Conservation (phyloP, 225 moss, liverwort and hornwort species). For the Pleurozium schreberi region DNA sequence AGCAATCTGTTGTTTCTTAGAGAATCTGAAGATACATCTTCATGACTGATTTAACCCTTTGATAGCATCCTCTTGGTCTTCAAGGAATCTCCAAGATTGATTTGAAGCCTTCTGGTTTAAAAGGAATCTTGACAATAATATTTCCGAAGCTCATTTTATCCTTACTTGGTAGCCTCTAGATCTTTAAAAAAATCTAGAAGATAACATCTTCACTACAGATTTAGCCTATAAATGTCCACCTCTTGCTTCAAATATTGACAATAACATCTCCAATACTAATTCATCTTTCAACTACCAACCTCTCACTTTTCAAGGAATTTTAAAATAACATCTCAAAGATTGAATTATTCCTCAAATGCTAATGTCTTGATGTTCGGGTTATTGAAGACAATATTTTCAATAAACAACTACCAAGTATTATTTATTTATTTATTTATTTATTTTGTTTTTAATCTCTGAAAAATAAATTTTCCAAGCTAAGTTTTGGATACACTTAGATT, state of each 20-base stretch:
- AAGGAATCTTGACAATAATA: not conserved
- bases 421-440: not conserved
- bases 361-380: not conserved
- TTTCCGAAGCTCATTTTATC: too few species aligned
- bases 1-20: rapidly evolving
- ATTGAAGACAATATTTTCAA: not conserved
- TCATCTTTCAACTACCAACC: not conserved
- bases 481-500: not conserved
- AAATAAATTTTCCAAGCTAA: not conserved
- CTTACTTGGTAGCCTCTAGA: too few species aligned
- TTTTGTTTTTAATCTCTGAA: not conserved
- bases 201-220: rapidly evolving
- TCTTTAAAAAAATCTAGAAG: not conserved
- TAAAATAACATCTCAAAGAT: not conserved
- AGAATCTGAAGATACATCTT: not conserved
- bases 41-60: rapidly evolving
- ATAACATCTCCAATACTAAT: not conserved
- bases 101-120: not conserved
- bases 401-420: too few species aligned
- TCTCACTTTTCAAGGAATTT: not conserved
- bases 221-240: too few species aligned
- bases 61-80: not conserved
- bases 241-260: not conserved
- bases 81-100: not conserved
- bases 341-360: not conserved